These are phyloP conservation scores for Cytidiella melzeri DNA, from an alignment of 768 basidiomycete genomes.

Conservation along the genomic window DNA sequence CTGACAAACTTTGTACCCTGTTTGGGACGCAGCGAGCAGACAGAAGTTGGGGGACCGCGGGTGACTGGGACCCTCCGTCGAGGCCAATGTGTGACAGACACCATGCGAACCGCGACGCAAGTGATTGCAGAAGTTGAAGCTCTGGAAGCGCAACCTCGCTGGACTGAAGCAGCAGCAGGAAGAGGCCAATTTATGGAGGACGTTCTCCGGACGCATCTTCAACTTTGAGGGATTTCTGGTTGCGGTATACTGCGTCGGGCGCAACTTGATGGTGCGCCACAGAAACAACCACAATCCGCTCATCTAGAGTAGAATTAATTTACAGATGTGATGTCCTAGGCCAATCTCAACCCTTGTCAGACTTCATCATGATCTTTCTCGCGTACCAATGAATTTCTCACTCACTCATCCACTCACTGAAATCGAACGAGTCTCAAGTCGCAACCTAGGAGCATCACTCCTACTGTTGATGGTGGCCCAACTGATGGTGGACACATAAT, in stretches of 20 bases:
- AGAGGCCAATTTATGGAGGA: constrained; percentile 42
- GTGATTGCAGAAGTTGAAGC: constrained; percentile 62
- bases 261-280: constrained; percentile 59
- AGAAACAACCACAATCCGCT: no score
- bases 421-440: constrained; percentile 62
- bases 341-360: constrained; percentile 16
- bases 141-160: constrained; percentile 53
- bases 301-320: no score
- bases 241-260: constrained; percentile 60
- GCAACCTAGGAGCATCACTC: constrained; percentile 65
- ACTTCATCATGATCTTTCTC: constrained; percentile 37
- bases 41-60: no score
- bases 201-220: constrained; percentile 48
- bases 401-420: no score
- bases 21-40: constrained; percentile 41
- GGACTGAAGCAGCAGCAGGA: constrained; percentile 43
- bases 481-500: constrained; percentile 57
- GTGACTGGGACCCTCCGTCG: no score
- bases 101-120: constrained; percentile 35
- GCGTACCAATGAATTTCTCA: no score
- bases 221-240: constrained; percentile 46
- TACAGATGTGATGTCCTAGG: no score
- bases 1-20: constrained; percentile 42
- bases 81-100: no score
- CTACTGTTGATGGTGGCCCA: constrained; percentile 76